Base-by-base conservation (phyloP, 2,329 filamentous ascomycete genomes). In the Pseudocercospora cruenta region DNA sequence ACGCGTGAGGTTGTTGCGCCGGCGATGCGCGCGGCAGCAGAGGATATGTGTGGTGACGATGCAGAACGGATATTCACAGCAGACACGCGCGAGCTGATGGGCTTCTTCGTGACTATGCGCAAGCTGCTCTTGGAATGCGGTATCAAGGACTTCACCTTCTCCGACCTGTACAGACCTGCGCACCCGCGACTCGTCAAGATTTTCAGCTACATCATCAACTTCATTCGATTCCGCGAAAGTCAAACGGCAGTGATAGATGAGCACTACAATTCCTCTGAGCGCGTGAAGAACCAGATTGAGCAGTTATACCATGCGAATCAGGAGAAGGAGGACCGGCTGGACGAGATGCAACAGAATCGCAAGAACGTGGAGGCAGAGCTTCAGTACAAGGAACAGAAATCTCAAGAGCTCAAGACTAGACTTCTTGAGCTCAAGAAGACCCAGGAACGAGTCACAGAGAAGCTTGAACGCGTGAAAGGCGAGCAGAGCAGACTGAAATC, bases 161-260 rank as follows among this genome's bases (percentile, higher is more conserved):
- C 90, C 67, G 95, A 99, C 78, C 83, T 99, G 5, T 94, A 96
- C 78, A 91, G 91, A 78, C 95, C 95, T 16, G 96, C 93, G 1
- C 92, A 96, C 76, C 91, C 92, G 65, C 91, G 95, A 53, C 86
- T 98, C 14, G 91, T 94, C 75, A 96, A 95, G 82, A 96, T 98
- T 75, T 95, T 99, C 78, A 96, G 92, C 70, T 97, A 97, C 80
- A 87, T 98, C 70, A 99, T 99, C 83, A 99, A 99, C 81, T 99
- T 99, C 80, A 94, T 98, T 72, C 90, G 95, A 61, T 99, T 98
- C 81, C 91, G 95, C 73, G 94, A 97, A 81, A 93, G 91, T 68
- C 94, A 98, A 79, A 96, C 93, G 0, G 83, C 84, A 45, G 88
- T 95, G 31, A 97, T 98, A 70, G 94, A 97, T 77, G 88, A 96